phyloP scores from a whole-genome alignment of 2,329 filamentous ascomycete genomes.

The Lachnellula suecica region DNA sequence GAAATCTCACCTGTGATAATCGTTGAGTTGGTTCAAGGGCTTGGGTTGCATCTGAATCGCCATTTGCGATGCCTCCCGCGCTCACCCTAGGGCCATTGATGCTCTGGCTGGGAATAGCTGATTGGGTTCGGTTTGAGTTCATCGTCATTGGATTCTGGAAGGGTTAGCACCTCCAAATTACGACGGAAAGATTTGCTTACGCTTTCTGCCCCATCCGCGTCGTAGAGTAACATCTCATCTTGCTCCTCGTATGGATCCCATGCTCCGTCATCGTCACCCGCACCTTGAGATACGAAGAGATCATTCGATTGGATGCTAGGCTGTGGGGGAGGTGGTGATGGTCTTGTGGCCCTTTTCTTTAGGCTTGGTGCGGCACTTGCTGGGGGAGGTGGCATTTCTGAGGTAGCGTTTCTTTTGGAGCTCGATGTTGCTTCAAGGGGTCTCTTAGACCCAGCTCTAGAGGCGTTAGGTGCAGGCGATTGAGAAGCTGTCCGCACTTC shows the following conservation, averaged over 20 bases:
- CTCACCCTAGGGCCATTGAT: constrained; percentile 3
- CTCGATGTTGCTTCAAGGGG: constrained; percentile 27
- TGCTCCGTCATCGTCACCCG: constrained; percentile 62
- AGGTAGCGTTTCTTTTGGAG: constrained; percentile 25
- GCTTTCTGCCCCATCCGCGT: constrained; percentile 59
- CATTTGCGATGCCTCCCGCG: neutral
- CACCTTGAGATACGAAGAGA: constrained; percentile 59
- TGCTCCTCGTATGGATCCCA: constrained; percentile 73
- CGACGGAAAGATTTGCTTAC: constrained; percentile 42
- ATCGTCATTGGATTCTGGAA: constrained; percentile 21
- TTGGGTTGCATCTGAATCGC: constrained; percentile 21
- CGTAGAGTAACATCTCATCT: constrained; percentile 71
- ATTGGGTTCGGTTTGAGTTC: constrained; percentile 24
- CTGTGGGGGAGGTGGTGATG: constrained; percentile 53
- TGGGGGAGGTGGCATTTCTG: constrained; percentile 30
- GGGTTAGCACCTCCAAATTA: neutral
- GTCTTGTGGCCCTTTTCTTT: constrained; percentile 38
- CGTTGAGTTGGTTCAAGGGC: constrained; percentile 71
- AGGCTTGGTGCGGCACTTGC: constrained; percentile 18
- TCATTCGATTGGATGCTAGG: constrained; percentile 63
- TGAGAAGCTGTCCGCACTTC: constrained; percentile 43
- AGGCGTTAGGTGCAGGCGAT: constrained; percentile 24
- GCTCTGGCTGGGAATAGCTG: constrained; percentile 14
- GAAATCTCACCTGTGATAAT: constrained; percentile 61
- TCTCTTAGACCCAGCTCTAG: constrained; percentile 26